phyloP scores from a whole-genome alignment of 768 basidiomycete species.

The Lactifluus subvellereus region DNA sequence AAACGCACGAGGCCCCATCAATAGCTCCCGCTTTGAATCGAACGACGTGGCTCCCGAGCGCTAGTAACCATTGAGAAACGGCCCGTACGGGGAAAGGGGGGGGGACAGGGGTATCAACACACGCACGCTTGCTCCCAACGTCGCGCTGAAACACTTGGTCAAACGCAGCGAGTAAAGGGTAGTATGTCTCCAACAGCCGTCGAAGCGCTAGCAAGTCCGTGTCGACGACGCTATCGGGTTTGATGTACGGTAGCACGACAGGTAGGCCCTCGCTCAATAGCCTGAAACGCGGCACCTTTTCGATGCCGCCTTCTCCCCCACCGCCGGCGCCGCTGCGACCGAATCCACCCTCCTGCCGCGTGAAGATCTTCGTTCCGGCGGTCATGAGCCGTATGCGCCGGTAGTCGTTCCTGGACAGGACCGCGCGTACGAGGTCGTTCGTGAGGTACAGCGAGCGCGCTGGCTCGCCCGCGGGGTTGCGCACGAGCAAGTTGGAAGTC shows the following conservation, averaged over 20 bases:
- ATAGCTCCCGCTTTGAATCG: conserved; percentile 53
- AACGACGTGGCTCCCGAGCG: conserved; percentile 65
- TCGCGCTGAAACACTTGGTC: conserved; percentile 49
- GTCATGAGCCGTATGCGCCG: conserved; percentile 79
- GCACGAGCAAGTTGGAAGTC: conserved; percentile 69
- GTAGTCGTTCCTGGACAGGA: conserved; percentile 79
- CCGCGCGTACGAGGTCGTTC: conserved; percentile 75
- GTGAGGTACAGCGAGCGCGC: conserved; percentile 83
- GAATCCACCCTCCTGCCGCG: conserved; percentile 70
- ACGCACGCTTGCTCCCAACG: conserved; percentile 52
- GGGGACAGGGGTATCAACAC: not conserved
- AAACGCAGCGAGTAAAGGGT: conserved; percentile 69
- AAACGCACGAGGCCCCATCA: conserved; percentile 50
- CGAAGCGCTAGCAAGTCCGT: conserved; percentile 53
- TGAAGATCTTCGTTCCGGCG: conserved; percentile 91
- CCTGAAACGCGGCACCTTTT: conserved; percentile 49
- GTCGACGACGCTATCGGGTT: conserved; percentile 53
- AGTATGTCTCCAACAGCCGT: conserved; percentile 69
- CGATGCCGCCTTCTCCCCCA: not conserved
- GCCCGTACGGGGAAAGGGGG: not conserved
- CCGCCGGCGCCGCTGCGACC: not conserved
- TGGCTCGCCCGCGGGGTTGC: conserved; percentile 69
- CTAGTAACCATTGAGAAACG: conserved; percentile 33
- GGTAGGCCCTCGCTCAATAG: conserved; percentile 82
- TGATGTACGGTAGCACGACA: conserved; percentile 76